A percentile compares a stretch with the other conserved stretches of the same genome.
phyloP scores from a whole-genome alignment of 495 filamentous ascomycete species.

The Hypomontagnella monticulosa region DNA sequence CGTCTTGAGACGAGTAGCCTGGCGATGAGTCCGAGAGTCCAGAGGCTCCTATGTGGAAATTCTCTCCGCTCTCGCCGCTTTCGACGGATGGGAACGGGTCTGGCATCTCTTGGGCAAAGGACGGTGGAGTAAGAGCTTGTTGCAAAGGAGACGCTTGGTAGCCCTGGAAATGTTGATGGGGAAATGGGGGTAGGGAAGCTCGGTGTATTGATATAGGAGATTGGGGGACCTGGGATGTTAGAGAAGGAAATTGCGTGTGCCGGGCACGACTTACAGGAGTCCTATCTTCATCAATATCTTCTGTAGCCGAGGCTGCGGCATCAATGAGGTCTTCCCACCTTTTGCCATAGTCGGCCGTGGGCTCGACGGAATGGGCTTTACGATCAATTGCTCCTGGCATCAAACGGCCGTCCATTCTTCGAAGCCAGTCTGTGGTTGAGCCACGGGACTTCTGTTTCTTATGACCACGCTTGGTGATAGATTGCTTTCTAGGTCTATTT shows the following conservation, averaged over 20 bases:
- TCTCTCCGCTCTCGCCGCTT: constrained; percentile 65
- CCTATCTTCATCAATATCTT: constrained; percentile 88
- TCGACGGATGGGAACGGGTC: constrained; percentile 90
- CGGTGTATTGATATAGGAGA: constrained; percentile 75
- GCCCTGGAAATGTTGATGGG: constrained; percentile 69
- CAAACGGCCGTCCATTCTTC: constrained; percentile 60
- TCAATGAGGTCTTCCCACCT: constrained; percentile 95
- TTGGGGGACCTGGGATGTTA: constrained; percentile 67
- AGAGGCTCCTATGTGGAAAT: constrained; percentile 70
- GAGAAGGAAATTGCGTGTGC: constrained; percentile 48
- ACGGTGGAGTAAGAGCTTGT: constrained; percentile 84
- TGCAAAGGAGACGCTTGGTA: constrained; percentile 89
- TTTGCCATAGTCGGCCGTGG: constrained; percentile 79
- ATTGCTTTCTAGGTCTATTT: constrained; percentile 81
- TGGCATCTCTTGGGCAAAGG: constrained; percentile 68
- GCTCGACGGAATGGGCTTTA: constrained; percentile 87
- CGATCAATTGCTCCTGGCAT: constrained; percentile 77
- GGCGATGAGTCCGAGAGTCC: constrained; percentile 66
- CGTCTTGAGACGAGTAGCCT: constrained; percentile 64
- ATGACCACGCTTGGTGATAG: constrained; percentile 80
- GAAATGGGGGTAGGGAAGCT: constrained; percentile 78
- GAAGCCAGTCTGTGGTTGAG: constrained; percentile 57
- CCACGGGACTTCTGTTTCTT: constrained; percentile 79
- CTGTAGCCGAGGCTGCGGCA: constrained; percentile 87
- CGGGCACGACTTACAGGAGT: constrained; percentile 71